Evolutionary conservation across 345 rosid species (phyloP).

Genomic region (Euphorbia lathyris): DNA sequence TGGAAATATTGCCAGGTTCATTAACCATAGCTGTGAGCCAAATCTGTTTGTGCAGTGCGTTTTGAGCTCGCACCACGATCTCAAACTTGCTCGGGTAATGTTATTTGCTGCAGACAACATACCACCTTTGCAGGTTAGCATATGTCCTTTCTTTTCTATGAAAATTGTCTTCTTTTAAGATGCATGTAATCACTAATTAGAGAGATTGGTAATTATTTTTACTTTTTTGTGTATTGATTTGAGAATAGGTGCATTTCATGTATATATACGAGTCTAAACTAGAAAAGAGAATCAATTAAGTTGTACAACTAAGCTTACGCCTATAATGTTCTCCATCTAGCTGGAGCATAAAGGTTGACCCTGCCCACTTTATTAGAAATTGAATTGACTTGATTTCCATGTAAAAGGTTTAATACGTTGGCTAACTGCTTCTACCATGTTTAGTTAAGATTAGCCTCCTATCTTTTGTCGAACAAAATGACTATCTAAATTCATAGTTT

Average conservation of each 20-base stretch:
- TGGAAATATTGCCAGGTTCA: slow-evolving; percentile 88
- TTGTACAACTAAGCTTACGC: too few relatives aligned
- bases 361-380: too few relatives aligned
- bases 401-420: not conserved
- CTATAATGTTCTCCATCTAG: too few relatives aligned
- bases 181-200: not conserved
- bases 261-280: too few relatives aligned
- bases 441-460: not conserved
- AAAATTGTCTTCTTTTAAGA: not conserved
- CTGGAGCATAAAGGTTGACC: too few relatives aligned
- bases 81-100: slow-evolving; percentile 80
- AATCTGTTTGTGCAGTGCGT: slow-evolving; percentile 90
- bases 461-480: too few relatives aligned
- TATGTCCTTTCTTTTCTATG: not conserved
- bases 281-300: too few relatives aligned
- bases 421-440: not conserved
- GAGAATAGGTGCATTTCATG: too few relatives aligned
- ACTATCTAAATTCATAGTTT: too few relatives aligned
- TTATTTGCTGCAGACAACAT: slow-evolving; percentile 95
- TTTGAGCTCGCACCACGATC: slow-evolving; percentile 72
- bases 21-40: slow-evolving; percentile 94
- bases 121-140: slow-evolving; percentile 77
- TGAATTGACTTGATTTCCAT: too few relatives aligned
- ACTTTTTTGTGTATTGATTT: too few relatives aligned
- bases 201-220: too few relatives aligned